Evolutionary conservation across 345 rosid genomes (phyloP), one percentile per base, ranked within the genome.

Genomic region (Zanthoxylum bungeanum): DNA sequence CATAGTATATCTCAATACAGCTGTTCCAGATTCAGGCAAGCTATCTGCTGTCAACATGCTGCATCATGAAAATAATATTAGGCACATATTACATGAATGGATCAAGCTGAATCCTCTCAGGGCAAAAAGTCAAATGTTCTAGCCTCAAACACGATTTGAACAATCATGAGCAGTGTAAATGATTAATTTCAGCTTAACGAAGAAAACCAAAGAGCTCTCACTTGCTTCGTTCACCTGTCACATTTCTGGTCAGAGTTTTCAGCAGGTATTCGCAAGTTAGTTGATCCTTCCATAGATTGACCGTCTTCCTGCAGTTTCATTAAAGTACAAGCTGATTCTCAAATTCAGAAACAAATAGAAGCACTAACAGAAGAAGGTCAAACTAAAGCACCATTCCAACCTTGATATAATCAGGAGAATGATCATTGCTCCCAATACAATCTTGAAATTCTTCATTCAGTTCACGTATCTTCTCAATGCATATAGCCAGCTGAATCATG

Each of bases 161-260:
- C 44, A 30, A 44, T 64, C 30, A n/a, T 11, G 39, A 25, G 71
- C 27, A 44, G 16, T 4, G 9, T 3, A 14, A 4, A 19, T 47
- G 52, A 28, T 68, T 66, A 75, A 67, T 72, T 49, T 60, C 72
- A 76, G 68, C 66, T 44, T 66, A 60, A 73, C 71, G 58, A 79
- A 67, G 81, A 85, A 76, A 86, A 85, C 86, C 87, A 81, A 85
- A 82, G 95, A 84, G 88, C 72, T 83, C 93, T 91, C 95, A 88
- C 95, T 85, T 91, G 90, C 85, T 87, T 71, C 78, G 81, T 88
- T 89, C 93, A 94, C 98, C 98, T 94, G 92, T 87, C 86, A 81
- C 69, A 83, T 82, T 80, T 89, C 85, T 76, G 78, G 79, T 80
- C 84, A 70, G 75, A 75, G 58, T 72, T 77, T 77, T 76, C 73